Evolutionary conservation across 129 eudicot species (phyloP).

Genomic region (Lonicera japonica): DNA sequence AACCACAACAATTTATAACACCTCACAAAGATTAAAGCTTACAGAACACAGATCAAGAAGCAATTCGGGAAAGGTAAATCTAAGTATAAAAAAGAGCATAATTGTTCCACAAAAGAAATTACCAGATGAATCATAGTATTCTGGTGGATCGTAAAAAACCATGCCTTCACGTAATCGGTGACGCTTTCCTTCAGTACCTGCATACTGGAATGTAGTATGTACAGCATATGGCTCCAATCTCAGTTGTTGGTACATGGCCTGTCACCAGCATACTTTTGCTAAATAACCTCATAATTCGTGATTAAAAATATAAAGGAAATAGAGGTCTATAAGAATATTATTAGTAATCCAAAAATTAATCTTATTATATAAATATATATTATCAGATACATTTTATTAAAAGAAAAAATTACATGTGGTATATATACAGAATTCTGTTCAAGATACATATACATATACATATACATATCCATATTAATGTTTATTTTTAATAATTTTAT

Average conservation of each 20-base stretch:
- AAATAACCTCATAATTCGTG: not conserved
- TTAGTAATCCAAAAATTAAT: too few species aligned
- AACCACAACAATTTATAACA: too few species aligned
- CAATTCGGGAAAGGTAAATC: too few species aligned
- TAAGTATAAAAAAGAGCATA: not conserved
- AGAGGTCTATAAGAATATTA: too few species aligned
- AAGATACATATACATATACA: not conserved
- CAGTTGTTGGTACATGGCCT: constrained; percentile 86
- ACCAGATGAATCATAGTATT: constrained; percentile 86
- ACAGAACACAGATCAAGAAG: too few species aligned
- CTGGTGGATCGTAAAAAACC: constrained; percentile 92
- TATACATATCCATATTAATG: not conserved
- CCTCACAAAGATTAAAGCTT: too few species aligned
- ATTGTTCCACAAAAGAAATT: not conserved
- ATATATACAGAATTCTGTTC: not conserved
- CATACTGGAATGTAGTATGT: constrained; percentile 93
- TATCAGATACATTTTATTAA: not conserved
- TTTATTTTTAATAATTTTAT: not conserved
- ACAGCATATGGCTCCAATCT: constrained; percentile 91
- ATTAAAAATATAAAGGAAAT: too few species aligned
- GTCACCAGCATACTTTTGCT: constrained; percentile 6
- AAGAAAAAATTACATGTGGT: not conserved
- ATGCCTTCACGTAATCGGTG: constrained; percentile 91
- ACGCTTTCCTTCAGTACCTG: constrained; percentile 94
- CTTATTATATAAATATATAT: too few species aligned